Conservation (phyloP, 495 filamentous ascomycete genomes). For the Lophiostoma macrostomum region DNA sequence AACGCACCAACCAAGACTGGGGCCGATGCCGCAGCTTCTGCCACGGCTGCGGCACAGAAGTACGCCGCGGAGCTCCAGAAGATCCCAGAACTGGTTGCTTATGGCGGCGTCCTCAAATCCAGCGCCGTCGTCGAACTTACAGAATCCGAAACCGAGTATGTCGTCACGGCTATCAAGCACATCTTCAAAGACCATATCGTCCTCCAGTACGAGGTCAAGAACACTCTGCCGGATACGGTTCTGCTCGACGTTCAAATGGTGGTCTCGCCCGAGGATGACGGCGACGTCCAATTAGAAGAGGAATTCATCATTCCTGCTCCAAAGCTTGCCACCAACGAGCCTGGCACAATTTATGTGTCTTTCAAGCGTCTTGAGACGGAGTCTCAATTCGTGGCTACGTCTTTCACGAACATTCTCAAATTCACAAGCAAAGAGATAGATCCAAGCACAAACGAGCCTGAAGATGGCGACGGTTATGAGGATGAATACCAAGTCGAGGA, state of each 20-base stretch:
- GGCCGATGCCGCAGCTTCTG: slow-evolving; percentile 68
- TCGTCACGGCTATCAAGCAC: slow-evolving; percentile 87
- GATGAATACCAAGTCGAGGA: slow-evolving; percentile 98
- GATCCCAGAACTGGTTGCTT: slow-evolving; percentile 85
- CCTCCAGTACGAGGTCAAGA: slow-evolving; percentile 96
- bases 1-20: slow-evolving; percentile 65
- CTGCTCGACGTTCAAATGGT: slow-evolving; percentile 88
- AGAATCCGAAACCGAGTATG: slow-evolving; percentile 96
- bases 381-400: slow-evolving; percentile 65
- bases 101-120: slow-evolving; percentile 86
- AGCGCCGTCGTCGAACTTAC: slow-evolving; percentile 83
- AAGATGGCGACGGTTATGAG: slow-evolving; percentile 83
- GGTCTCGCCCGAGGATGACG: slow-evolving; percentile 76
- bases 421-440: slow-evolving; percentile 98
- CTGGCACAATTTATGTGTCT: slow-evolving; percentile 90
- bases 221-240: slow-evolving; percentile 87
- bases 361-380: slow-evolving; percentile 81
- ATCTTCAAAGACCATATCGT: slow-evolving; percentile 97
- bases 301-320: slow-evolving; percentile 91
- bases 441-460: slow-evolving; percentile 87
- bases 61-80: slow-evolving; percentile 81
- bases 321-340: slow-evolving; percentile 73
- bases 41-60: slow-evolving; percentile 76
- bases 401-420: slow-evolving; percentile 89
- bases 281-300: slow-evolving; percentile 64